Evolutionary conservation across 371 early-diverging fungal genomes (phyloP).

Genomic region (Mortierella sp.): DNA sequence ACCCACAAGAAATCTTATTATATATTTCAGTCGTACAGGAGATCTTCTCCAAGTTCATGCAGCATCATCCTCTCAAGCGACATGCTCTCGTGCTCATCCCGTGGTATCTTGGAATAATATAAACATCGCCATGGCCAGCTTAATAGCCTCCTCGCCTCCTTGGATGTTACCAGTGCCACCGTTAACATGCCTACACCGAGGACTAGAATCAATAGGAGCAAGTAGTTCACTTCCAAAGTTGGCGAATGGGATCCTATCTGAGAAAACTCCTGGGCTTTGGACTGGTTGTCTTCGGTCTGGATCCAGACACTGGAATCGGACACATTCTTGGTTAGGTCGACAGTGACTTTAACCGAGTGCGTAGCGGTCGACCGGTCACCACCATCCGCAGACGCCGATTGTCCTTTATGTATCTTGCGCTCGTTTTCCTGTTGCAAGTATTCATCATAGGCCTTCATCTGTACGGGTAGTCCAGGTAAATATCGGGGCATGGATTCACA

Average conservation of each 20-base stretch:
- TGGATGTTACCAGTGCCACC: constrained; percentile 9
- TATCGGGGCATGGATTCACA: constrained; percentile 23
- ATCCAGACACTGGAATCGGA: too few relatives aligned
- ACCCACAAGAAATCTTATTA: too few relatives aligned
- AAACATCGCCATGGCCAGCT: constrained; percentile 22
- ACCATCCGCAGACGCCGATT: too few relatives aligned
- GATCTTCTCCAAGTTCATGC: constrained; percentile 26
- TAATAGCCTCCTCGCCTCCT: constrained; percentile 8
- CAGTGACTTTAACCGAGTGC: not conserved
- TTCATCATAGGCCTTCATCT: constrained; percentile 22
- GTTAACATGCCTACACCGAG: constrained; percentile 5
- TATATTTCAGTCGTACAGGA: constrained; percentile 17
- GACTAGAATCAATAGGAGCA: constrained; percentile 13
- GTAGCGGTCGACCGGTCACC: not conserved
- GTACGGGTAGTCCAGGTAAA: constrained; percentile 13
- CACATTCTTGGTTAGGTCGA: too few relatives aligned
- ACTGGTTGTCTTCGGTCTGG: too few relatives aligned
- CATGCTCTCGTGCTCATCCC: constrained; percentile 2
- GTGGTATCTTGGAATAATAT: constrained; percentile 20
- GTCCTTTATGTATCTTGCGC: not conserved
- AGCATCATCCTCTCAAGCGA: constrained; percentile 30
- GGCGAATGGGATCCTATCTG: too few relatives aligned
- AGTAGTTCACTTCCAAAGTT: constrained; percentile 12
- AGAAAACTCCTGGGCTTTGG: too few relatives aligned
- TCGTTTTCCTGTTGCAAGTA: constrained; percentile 13